Evolutionary conservation across 2,329 filamentous ascomycete species (phyloP).

Genomic region (Calonectria hongkongensis): DNA sequence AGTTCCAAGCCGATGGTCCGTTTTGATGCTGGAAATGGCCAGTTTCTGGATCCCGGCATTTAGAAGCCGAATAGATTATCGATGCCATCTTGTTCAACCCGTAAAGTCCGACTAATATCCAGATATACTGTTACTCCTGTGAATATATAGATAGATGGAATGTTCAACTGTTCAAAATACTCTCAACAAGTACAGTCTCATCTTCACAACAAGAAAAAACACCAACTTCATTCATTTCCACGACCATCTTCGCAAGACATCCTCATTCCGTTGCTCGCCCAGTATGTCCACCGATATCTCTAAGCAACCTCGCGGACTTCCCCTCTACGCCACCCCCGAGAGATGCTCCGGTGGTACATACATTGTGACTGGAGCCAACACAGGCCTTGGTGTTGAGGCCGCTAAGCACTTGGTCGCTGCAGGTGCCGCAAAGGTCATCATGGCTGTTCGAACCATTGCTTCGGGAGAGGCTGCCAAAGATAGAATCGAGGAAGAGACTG

Average conservation of each 20-base stretch:
- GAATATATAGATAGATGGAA: not conserved
- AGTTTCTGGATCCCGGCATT: not conserved
- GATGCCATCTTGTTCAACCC: not conserved
- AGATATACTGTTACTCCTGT: not conserved
- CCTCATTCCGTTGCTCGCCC: not conserved
- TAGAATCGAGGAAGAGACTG: conserved; percentile 40
- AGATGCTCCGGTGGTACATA: conserved; percentile 51
- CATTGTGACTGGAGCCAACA: conserved; percentile 64
- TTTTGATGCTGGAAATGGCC: not conserved
- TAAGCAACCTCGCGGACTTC: conserved; percentile 30
- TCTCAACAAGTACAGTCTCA: not conserved
- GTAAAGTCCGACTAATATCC: conserved; percentile 1
- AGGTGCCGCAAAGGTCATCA: conserved; percentile 61
- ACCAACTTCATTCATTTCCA: no score
- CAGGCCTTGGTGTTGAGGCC: conserved; percentile 63
- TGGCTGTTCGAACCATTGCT: conserved; percentile 52
- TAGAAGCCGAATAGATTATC: not conserved
- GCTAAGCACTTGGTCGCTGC: conserved; percentile 61
- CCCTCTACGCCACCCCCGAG: conserved; percentile 32
- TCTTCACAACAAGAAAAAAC: not conserved
- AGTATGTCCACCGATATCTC: conserved; percentile 21
- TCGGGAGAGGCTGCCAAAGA: conserved; percentile 37
- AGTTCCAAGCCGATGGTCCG: not conserved
- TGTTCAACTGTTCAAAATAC: not conserved
- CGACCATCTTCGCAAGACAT: not conserved